Percentiles rank a stretch among this genome's conserved stretches.
Evolutionary conservation across 495 filamentous ascomycete genomes (phyloP).

Genomic region (Echria macrotheca): DNA sequence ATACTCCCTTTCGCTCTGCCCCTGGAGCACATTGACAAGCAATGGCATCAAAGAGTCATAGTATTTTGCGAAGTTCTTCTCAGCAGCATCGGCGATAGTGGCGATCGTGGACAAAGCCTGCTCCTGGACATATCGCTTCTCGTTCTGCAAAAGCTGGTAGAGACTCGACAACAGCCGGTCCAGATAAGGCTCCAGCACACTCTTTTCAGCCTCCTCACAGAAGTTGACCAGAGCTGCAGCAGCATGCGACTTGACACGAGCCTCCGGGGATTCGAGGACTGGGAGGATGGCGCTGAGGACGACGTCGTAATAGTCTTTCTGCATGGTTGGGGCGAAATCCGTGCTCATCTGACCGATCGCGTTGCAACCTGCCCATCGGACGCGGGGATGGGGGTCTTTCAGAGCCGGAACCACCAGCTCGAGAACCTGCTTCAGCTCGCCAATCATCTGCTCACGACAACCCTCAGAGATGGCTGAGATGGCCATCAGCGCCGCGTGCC

Average conservation of each 20-base stretch:
- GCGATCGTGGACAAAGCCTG: conserved; percentile 98
- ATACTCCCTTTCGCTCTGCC: conserved; percentile 88
- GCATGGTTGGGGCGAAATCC: conserved; percentile 98
- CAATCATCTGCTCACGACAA: conserved; percentile 91
- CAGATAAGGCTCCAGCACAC: conserved; percentile 86
- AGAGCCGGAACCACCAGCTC: conserved; percentile 89
- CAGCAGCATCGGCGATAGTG: conserved; percentile 96
- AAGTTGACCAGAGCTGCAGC: conserved; percentile 98
- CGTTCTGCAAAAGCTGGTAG: conserved; percentile 76
- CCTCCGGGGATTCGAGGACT: conserved; percentile 82
- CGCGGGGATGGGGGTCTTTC: conserved; percentile 86
- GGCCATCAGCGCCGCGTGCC: conserved; percentile 97
- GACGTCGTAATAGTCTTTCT: conserved; percentile 82
- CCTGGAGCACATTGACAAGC: conserved; percentile 78
- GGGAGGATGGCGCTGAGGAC: conserved; percentile 89
- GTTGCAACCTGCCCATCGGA: conserved; percentile 97
- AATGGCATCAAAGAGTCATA: conserved; percentile 94
- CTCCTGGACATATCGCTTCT: conserved; percentile 95
- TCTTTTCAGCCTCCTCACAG: conserved; percentile 96
- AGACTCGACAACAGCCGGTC: conserved; percentile 79
- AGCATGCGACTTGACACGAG: conserved; percentile 93
- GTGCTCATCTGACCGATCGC: conserved; percentile 99
- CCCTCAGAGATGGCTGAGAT: conserved; percentile 99
- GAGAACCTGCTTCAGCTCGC: conserved; percentile 87
- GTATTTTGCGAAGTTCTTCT: conserved; percentile 91